phyloP scores from a whole-genome alignment of 768 basidiomycete species.

The Lyophyllum decastes region DNA sequence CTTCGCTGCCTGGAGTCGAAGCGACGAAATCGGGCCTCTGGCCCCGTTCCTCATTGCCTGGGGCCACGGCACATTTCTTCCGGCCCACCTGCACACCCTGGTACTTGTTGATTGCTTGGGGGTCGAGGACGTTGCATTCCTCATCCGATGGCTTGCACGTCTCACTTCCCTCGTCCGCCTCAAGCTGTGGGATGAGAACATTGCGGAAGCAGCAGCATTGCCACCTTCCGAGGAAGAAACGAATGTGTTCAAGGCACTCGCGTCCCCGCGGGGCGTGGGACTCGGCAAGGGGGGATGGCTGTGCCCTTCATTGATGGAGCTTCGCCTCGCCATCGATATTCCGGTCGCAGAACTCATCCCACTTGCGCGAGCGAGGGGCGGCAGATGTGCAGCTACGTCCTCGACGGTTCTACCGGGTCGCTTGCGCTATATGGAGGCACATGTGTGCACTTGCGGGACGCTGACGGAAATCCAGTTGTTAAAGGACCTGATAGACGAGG shows the following conservation, averaged over 20 bases:
- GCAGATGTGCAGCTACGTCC: neutral
- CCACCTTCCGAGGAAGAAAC: slow-evolving; percentile 10
- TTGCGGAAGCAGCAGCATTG: slow-evolving; percentile 11
- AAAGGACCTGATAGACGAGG: slow-evolving; percentile 14
- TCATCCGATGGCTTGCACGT: slow-evolving; percentile 30
- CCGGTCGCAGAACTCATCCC: slow-evolving; percentile 18
- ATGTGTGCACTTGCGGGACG: slow-evolving; percentile 21
- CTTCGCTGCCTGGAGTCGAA: neutral
- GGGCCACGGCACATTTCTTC: slow-evolving; percentile 24
- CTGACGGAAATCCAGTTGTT: slow-evolving; percentile 18
- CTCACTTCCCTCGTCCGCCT: slow-evolving; percentile 29
- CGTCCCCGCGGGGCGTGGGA: too few species aligned
- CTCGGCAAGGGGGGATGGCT: slow-evolving; percentile 30
- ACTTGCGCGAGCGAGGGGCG: slow-evolving; percentile 22
- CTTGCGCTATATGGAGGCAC: slow-evolving; percentile 22
- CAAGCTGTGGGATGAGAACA: slow-evolving; percentile 17
- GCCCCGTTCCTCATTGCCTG: slow-evolving; percentile 26
- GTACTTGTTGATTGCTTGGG: slow-evolving; percentile 24
- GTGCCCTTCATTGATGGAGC: slow-evolving; percentile 25
- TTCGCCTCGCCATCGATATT: slow-evolving; percentile 19
- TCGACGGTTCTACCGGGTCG: slow-evolving; percentile 1
- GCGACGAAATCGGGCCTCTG: slow-evolving; percentile 7
- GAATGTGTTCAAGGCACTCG: slow-evolving; percentile 23
- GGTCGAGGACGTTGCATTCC: slow-evolving; percentile 21
- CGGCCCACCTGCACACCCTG: slow-evolving; percentile 27